Percentiles rank a stretch among this genome's conserved stretches.
Evolutionary conservation across 208 protist species (phyloP).

Genomic region (Borovskyia barvae): DNA sequence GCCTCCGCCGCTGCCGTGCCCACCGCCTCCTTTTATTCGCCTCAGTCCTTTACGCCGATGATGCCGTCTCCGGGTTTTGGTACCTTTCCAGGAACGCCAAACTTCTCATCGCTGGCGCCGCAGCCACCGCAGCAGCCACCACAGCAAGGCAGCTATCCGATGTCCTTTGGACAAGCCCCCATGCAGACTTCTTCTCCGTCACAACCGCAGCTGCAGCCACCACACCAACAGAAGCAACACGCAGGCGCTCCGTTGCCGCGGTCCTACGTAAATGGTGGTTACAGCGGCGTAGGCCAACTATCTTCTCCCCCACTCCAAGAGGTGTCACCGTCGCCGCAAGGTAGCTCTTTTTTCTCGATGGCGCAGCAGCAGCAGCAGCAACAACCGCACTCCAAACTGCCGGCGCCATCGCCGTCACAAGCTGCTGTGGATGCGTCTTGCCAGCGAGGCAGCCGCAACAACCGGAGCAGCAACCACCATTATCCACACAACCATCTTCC

Average conservation of each 20-base stretch:
- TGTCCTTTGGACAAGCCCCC: neutral
- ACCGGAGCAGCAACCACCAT: too few species aligned
- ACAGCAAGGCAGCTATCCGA: conserved; percentile 6
- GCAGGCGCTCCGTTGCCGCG: conserved; percentile 16
- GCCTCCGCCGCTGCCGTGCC: too few species aligned
- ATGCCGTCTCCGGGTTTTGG: conserved; percentile 3
- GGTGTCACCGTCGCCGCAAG: neutral
- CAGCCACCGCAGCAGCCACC: conserved; percentile 3
- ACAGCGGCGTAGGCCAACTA: conserved; percentile 8
- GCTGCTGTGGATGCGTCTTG: too few species aligned
- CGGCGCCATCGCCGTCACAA: neutral
- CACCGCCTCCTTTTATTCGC: neutral
- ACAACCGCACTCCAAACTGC: neutral
- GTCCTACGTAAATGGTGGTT: conserved; percentile 23
- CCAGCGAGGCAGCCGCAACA: too few species aligned
- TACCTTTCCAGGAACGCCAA: neutral
- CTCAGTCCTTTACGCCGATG: conserved; percentile 17
- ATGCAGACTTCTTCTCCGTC: conserved; percentile 12
- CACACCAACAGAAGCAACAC: conserved; percentile 1
- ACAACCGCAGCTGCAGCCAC: conserved; percentile 10
- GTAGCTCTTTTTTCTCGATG: neutral
- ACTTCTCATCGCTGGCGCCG: neutral
- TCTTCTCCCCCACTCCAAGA: conserved; percentile 2
- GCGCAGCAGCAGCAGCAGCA: conserved; percentile 7
- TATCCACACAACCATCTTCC: too few species aligned